Evolutionary conservation across 345 rosid genomes (phyloP).

Genomic region (Heritiera littoralis): DNA sequence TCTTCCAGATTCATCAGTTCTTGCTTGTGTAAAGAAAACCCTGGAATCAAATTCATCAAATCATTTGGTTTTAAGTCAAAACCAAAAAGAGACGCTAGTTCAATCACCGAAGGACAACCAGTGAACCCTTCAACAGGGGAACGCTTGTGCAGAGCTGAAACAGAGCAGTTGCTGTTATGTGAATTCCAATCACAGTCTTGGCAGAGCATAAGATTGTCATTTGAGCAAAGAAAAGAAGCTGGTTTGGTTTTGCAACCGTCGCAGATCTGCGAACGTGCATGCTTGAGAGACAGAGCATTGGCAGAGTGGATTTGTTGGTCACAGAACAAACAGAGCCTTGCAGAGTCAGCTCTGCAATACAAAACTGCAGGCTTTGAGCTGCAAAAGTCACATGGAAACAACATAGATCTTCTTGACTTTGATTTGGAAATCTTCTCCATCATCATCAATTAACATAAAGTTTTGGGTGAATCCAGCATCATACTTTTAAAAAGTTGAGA

Average conservation of each 20-base stretch:
- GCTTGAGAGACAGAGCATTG: slow-evolving; percentile 70
- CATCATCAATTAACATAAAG: not conserved
- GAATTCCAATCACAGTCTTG: slow-evolving; percentile 72
- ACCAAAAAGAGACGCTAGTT: slow-evolving; percentile 60
- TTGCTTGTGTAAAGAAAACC: slow-evolving; percentile 10
- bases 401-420: not conserved
- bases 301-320: slow-evolving; percentile 92
- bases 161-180: slow-evolving; percentile 61
- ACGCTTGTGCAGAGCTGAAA: slow-evolving; percentile 62
- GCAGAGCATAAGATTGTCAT: slow-evolving; percentile 61
- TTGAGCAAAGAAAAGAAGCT: slow-evolving; percentile 53
- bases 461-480: not conserved
- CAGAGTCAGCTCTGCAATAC: slow-evolving; percentile 78
- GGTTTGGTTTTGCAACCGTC: slow-evolving; percentile 64
- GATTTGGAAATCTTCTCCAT: not conserved
- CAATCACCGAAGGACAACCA: slow-evolving; percentile 62
- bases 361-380: slow-evolving; percentile 60
- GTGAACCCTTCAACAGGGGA: slow-evolving; percentile 60
- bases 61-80: slow-evolving; percentile 42
- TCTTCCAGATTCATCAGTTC: slow-evolving; percentile 36
- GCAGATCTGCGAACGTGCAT: slow-evolving; percentile 92
- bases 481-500: slow-evolving; percentile 10
- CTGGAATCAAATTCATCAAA: slow-evolving; percentile 18
- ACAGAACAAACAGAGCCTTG: slow-evolving; percentile 80
- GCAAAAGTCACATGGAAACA: slow-evolving; percentile 72